Evolutionary conservation across 352 stramenopile genomes (phyloP), one percentile per base, ranked within the genome.

Genomic region (Pythium biforme): DNA sequence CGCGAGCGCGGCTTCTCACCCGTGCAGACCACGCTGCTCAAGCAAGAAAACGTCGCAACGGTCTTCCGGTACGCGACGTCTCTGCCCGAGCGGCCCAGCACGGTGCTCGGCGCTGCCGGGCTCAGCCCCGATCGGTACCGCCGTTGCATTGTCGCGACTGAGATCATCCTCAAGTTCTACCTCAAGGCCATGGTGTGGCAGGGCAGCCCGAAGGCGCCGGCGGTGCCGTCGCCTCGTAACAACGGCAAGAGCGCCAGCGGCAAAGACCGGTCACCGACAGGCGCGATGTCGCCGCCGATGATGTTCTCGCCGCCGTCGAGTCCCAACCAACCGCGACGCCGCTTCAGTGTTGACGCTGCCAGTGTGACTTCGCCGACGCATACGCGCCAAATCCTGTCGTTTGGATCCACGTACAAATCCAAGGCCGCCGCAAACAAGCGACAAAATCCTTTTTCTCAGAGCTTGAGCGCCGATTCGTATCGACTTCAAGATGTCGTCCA

Each of bases 161-260:
- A 90, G 68, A 90, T 92, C 64, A 89, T 90, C 20, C 40, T 88
- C 46, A 60, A 73, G 33, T 90, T 90, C 66, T 92, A 92, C 49
- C 64, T 89, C 2, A 89, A 92, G 59, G 77, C 67, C 5, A 77
- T 92, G 61, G 73, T 74, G 17, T 92, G 83, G 83, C 81, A 89
- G 17, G 83, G 83, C 40, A 57, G 70, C 9, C 83, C 83, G 0
- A 88, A 81, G 47, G 23, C 64, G 11, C 43, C 23, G 17, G 15
- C 40, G 4, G 33, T 60, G 0, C 33, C 50, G 41, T 76, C 65
- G 1, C 60, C 60, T 10, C 46, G 37, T 45, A 70, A 26, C 31
- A 70, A 62, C 22, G 40, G 49, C 4, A 6, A 53, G 8, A 33
- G 15, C 12, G 51, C 46, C 11, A 50, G 10, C 19, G 29, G 17